Conservation (phyloP, 345 rosid genomes). For the Draba incana region DNA sequence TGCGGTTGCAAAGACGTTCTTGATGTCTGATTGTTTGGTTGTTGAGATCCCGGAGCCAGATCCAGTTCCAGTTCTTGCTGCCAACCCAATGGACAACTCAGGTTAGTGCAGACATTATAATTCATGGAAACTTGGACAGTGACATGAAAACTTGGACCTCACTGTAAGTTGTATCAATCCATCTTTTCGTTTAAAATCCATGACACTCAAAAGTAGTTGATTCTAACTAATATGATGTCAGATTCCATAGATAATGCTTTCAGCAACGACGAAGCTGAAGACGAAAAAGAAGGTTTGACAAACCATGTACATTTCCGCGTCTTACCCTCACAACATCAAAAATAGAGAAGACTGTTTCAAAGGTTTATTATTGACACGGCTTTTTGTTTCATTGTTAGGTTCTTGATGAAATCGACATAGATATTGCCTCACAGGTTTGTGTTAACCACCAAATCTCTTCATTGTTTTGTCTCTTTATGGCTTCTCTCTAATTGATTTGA, state of each 20-base stretch:
- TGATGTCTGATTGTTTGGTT: conserved; percentile 98
- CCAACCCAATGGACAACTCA: conserved; percentile 93
- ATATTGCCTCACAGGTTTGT: conserved; percentile 90
- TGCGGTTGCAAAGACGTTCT: conserved; percentile 92
- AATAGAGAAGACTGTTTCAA: not conserved
- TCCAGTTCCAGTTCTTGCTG: conserved; percentile 59
- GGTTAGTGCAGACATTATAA: conserved; percentile 46
- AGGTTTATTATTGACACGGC: not conserved
- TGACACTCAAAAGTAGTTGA: no score
- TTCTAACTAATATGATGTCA: conserved; percentile 95
- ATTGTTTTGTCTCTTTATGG: not conserved
- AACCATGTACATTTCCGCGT: conserved; percentile 59
- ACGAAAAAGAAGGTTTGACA: conserved; percentile 90
- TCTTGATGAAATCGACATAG: conserved; percentile 94
- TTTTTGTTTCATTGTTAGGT: conserved; percentile 52
- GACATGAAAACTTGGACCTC: no score
- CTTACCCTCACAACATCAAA: not conserved
- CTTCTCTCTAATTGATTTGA: conserved; percentile 25
- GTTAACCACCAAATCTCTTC: conserved; percentile 1
- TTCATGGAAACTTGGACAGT: not conserved
- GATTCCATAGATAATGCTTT: conserved; percentile 84
- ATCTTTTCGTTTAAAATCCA: no score
- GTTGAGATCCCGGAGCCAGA: conserved; percentile 93
- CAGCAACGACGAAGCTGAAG: conserved; percentile 93
- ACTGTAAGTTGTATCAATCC: no score